Percentiles rank a stretch among this genome's conserved stretches.
Evolutionary conservation across 2,329 filamentous ascomycete genomes (phyloP).

Genomic region (Ceratocystis diversiconidia): DNA sequence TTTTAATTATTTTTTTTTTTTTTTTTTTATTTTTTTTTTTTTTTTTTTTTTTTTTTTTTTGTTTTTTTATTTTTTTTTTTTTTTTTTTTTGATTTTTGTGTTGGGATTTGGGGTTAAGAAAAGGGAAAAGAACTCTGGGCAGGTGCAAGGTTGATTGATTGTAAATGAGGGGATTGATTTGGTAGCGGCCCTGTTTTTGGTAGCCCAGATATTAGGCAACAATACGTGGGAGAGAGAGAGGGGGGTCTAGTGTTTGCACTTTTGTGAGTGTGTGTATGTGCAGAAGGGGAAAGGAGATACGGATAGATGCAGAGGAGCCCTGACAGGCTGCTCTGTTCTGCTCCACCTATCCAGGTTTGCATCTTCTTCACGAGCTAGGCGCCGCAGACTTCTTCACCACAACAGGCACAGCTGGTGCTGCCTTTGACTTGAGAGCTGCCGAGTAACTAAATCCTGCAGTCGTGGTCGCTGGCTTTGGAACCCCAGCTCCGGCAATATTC

Average conservation of each 20-base stretch:
- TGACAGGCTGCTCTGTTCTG: background rate
- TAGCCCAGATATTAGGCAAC: background rate
- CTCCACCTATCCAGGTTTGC: background rate
- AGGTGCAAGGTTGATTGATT: too few species aligned
- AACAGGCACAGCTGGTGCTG: background rate
- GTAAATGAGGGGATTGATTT: too few species aligned
- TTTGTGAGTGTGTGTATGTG: too few species aligned
- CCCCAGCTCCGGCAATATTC: background rate
- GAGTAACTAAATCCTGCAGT: slow-evolving; percentile 16
- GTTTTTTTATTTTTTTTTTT: too few species aligned
- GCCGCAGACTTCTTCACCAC: slow-evolving; percentile 1
- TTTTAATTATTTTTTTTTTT: too few species aligned
- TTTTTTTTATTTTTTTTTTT: too few species aligned
- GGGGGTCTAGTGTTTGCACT: background rate
- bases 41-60: too few species aligned
- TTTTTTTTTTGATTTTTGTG: too few species aligned
- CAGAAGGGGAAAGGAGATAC: too few species aligned
- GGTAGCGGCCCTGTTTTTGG: too few species aligned
- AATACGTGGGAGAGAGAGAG: background rate
- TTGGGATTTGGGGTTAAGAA: too few species aligned
- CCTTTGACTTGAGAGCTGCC: slow-evolving; percentile 17
- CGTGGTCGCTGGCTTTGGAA: background rate
- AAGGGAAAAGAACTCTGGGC: too few species aligned
- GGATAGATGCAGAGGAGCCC: background rate
- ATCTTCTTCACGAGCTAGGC: background rate